Conservation (phyloP, 345 rosid species). For the Murraya koenigii region DNA sequence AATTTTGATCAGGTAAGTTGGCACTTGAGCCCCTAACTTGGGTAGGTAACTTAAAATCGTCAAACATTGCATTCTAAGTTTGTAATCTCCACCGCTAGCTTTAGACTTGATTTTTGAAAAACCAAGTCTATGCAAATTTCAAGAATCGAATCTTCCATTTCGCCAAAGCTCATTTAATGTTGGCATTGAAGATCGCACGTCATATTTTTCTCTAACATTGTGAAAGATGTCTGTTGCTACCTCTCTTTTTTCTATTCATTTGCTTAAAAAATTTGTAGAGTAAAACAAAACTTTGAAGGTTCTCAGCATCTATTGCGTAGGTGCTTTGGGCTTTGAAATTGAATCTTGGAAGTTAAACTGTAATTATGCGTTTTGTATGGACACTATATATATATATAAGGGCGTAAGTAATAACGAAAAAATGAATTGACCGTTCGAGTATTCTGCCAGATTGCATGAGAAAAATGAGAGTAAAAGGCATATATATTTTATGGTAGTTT, state of each 20-base stretch:
- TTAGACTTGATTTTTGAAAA: slow-evolving; percentile 15
- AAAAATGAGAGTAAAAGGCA: no score
- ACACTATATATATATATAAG: no score
- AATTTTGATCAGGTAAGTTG: slow-evolving; percentile 22
- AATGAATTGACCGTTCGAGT: no score
- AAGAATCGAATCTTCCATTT: slow-evolving; percentile 72
- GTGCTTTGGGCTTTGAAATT: slow-evolving; percentile 33
- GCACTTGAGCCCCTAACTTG: slow-evolving; percentile 16
- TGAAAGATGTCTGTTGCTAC: slow-evolving; percentile 77
- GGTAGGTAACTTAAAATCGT: slow-evolving; percentile 13
- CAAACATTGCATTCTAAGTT: slow-evolving; percentile 35
- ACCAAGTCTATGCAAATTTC: slow-evolving; percentile 32
- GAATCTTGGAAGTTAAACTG: slow-evolving; percentile 19
- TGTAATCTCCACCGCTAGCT: slow-evolving; percentile 36
- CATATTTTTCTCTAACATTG: slow-evolving; percentile 37
- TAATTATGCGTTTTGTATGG: slow-evolving; percentile 17
- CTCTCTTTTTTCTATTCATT: slow-evolving; percentile 16
- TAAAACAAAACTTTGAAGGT: slow-evolving; percentile 19
- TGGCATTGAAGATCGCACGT: slow-evolving; percentile 56
- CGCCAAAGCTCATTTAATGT: slow-evolving; percentile 56
- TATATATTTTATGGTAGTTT: no score
- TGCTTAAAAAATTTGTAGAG: background rate
- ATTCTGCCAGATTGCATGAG: no score
- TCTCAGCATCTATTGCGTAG: slow-evolving; percentile 22
- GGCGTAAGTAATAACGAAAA: no score